Conservation (phyloP, 2,329 filamentous ascomycete genomes). For the Cercospora berteroae region DNA sequence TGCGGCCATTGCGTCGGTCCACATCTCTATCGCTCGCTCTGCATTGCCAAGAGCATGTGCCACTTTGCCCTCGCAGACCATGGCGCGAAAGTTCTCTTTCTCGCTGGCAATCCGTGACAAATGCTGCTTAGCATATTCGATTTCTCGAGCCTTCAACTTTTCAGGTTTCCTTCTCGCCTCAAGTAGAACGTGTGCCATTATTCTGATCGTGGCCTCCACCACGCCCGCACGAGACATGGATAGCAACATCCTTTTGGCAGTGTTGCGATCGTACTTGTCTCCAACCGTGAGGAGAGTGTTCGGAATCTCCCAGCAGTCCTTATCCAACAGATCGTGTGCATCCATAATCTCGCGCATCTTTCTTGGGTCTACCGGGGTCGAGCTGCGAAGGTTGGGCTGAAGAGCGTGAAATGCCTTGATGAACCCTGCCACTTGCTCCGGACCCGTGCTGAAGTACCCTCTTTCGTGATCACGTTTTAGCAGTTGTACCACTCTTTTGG, state of each 20-base stretch:
- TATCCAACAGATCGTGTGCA: not conserved
- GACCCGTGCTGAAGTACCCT: conserved; percentile 4
- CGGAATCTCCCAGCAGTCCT: conserved; percentile 14
- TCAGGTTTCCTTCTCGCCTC: conserved; percentile 18
- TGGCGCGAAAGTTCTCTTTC: conserved; percentile 27
- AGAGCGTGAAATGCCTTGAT: conserved; percentile 13
- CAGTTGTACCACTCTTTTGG: not conserved
- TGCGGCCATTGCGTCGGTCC: conserved; percentile 29
- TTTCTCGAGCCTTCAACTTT: conserved; percentile 19
- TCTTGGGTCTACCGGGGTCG: conserved; percentile 2
- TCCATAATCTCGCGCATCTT: conserved; percentile 14
- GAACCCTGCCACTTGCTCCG: conserved; percentile 16
- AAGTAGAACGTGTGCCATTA: conserved; percentile 28
- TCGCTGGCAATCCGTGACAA: conserved; percentile 27
- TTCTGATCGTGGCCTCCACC: conserved; percentile 27
- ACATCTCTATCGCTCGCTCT: conserved; percentile 30
- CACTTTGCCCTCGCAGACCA: conserved; percentile 36
- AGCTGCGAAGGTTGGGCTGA: not conserved
- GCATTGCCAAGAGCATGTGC: conserved; percentile 27
- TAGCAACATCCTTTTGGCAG: conserved; percentile 28
- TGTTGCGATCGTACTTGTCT: conserved; percentile 10
- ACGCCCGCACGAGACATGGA: conserved; percentile 26
- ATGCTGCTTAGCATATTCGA: conserved; percentile 23
- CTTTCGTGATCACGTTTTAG: not conserved
- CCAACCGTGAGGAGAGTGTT: conserved; percentile 9